Evolutionary conservation across 441 rosid genomes (phyloP).

Genomic region (Pelargonium fulgidum): DNA sequence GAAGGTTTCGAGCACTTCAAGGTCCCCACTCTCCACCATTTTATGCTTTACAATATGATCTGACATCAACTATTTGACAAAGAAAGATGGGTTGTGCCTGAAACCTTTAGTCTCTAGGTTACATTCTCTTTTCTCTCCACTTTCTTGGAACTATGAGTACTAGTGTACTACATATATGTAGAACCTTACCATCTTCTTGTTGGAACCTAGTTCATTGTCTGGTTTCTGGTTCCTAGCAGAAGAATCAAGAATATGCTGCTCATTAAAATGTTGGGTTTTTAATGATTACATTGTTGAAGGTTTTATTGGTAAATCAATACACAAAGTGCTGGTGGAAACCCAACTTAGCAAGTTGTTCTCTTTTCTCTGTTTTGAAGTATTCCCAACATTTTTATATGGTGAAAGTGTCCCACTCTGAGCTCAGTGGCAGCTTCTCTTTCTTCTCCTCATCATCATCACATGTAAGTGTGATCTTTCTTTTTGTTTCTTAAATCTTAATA

Average conservation of each 20-base stretch:
- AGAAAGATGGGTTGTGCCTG: background rate
- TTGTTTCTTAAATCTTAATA: conserved; percentile 3
- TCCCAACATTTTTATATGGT: conserved; percentile 13
- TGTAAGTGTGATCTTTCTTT: background rate
- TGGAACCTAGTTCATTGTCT: background rate
- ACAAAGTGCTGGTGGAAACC: conserved; percentile 8
- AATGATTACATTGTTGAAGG: background rate
- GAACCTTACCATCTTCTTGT: background rate
- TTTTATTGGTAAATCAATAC: background rate
- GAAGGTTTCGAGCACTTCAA: background rate
- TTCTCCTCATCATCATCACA: background rate
- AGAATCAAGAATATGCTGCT: background rate
- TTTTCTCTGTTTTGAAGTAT: conserved; percentile 24
- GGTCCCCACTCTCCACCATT: background rate
- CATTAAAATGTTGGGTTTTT: background rate
- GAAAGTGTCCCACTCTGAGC: conserved; percentile 7
- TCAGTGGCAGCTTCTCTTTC: conserved; percentile 12
- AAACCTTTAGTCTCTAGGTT: background rate
- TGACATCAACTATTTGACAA: background rate
- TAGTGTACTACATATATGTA: background rate
- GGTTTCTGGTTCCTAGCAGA: background rate
- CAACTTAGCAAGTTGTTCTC: conserved; percentile 19
- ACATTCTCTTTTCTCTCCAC: background rate
- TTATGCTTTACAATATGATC: background rate
- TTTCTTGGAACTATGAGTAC: background rate